phyloP scores from a whole-genome alignment of 1,284 basidiomycete genomes.

The Ceratorhiza oryzae-sativae region DNA sequence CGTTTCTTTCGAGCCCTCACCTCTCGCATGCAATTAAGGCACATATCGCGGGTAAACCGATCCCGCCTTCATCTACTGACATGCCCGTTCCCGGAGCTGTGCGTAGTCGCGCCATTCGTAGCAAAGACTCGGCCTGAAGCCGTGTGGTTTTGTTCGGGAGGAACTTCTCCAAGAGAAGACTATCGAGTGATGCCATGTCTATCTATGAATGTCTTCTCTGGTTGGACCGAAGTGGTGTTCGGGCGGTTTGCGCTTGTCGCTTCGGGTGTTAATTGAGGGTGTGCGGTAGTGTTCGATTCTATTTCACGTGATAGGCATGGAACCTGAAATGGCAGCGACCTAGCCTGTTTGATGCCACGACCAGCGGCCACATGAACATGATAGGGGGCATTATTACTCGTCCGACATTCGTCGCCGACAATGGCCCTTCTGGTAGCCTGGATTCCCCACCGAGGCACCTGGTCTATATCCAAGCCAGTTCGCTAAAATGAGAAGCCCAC shows the following conservation, averaged over 20 bases:
- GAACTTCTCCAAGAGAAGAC: constrained; percentile 37
- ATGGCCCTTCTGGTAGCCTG: constrained; percentile 23
- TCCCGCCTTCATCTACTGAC: constrained; percentile 37
- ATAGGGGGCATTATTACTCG: background rate
- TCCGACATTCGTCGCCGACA: constrained; percentile 15
- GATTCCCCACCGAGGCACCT: background rate
- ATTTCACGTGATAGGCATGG: constrained; percentile 17
- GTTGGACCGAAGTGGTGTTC: too few species aligned
- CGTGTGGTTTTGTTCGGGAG: constrained; percentile 38
- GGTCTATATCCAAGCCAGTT: background rate
- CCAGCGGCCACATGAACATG: background rate
- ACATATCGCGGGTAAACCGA: constrained; percentile 37
- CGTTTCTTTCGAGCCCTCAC: constrained; percentile 6
- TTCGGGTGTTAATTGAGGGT: too few species aligned
- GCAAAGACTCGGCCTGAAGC: constrained; percentile 38
- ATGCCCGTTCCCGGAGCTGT: constrained; percentile 38
- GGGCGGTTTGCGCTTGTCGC: background rate
- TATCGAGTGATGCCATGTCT: constrained; percentile 33
- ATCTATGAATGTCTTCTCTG: too few species aligned
- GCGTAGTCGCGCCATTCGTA: constrained; percentile 34
- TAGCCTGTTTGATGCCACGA: constrained; percentile 9
- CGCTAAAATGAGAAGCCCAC: constrained; percentile 33
- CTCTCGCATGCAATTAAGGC: constrained; percentile 39
- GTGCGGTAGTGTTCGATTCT: constrained; percentile 4
- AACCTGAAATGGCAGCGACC: constrained; percentile 9